These are phyloP conservation scores for Triticum aestivum DNA, from an alignment of 176 grass and related monocot species.

Conservation along the genomic window IWGSC_CS_RefSeq_v2.1 NC_057806.1:324925881-324926380, in stretches of 20 bases:
- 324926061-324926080: not conserved
- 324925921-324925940: too few species aligned
- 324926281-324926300: constrained; percentile 44
- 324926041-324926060: too few species aligned
- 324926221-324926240: constrained; percentile 35
- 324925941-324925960: too few species aligned
- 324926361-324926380: constrained; percentile 49
- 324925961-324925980: not conserved
- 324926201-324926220: constrained; percentile 23
- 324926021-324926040: not conserved
- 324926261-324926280: constrained; percentile 3
- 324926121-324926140: constrained; percentile 47
- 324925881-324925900: too few species aligned
- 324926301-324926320: rapidly evolving
- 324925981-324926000: not conserved
- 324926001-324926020: not conserved
- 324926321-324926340: constrained; percentile 36
- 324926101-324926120: constrained; percentile 52
- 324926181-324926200: constrained; percentile 17
- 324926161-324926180: constrained; percentile 36
- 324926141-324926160: constrained; percentile 42
- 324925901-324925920: too few species aligned
- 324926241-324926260: not conserved
- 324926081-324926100: not conserved
- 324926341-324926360: constrained; percentile 32